Evolutionary conservation across 148 eudicot species (phyloP).

Genomic region (Tetragonia tetragonoides): DNA sequence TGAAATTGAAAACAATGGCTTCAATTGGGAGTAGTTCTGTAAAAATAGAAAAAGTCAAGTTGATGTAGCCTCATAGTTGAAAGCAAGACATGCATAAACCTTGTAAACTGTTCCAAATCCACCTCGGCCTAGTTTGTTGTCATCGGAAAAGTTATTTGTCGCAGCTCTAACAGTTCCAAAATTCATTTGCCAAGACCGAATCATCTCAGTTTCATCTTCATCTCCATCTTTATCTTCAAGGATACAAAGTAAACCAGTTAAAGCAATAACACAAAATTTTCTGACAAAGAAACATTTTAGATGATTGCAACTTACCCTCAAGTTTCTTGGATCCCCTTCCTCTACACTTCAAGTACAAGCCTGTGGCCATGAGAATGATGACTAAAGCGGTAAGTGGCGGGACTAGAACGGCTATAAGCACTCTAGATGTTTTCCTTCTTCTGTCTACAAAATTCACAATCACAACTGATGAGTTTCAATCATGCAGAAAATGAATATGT

Average conservation of each 20-base stretch:
- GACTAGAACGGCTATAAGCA: neutral
- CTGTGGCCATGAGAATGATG: neutral
- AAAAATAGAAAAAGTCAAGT: no score
- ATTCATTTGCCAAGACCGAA: constrained; percentile 25
- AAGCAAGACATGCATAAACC: neutral
- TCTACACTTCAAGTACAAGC: neutral
- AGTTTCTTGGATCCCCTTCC: neutral
- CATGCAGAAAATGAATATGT: no score
- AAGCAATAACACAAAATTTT: neutral
- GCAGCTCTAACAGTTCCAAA: constrained; percentile 20
- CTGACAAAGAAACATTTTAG: neutral
- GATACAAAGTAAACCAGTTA: no score
- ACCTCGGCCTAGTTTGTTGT: constrained; percentile 7
- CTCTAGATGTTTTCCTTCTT: neutral
- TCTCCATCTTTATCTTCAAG: neutral
- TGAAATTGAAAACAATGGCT: no score
- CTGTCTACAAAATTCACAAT: neutral
- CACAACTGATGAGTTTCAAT: no score
- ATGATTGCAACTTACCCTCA: neutral
- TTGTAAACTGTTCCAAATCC: constrained; percentile 18
- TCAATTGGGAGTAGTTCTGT: no score
- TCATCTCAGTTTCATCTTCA: constrained; percentile 4
- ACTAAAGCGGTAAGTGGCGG: neutral
- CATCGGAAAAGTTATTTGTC: constrained; percentile 28
- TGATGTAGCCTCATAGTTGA: no score